A percentile compares a stretch with the other conserved stretches of the same genome.
Evolutionary conservation across 2,329 filamentous ascomycete species (phyloP).

Genomic region (Albifimbria verrucaria): DNA sequence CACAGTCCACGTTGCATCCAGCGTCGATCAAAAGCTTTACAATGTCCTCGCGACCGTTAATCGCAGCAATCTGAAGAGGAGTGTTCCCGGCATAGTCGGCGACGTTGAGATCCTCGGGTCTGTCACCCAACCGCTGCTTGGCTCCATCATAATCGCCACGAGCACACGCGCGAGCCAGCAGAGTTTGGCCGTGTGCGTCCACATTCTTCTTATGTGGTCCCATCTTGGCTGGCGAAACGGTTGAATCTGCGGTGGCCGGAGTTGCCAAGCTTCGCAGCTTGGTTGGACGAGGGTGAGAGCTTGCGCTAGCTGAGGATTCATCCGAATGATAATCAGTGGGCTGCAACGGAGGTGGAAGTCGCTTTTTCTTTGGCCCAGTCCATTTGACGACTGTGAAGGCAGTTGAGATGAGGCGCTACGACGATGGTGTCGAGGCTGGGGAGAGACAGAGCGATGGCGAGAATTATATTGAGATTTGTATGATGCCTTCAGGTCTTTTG

Average conservation of each 20-base stretch:
- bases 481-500: conserved; percentile 29
- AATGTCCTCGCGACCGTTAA: conserved; percentile 83
- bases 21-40: conserved; percentile 83
- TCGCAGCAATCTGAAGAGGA: conserved; percentile 85
- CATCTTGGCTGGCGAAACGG: conserved; percentile 66
- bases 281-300: conserved; percentile 56
- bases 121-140: conserved; percentile 69
- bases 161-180: conserved; percentile 85
- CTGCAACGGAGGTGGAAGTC: conserved; percentile 57
- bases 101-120: conserved; percentile 83
- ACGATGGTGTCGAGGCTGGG: conserved; percentile 55
- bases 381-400: conserved; percentile 51
- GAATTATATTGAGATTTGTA: conserved; percentile 28
- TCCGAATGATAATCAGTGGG: conserved; percentile 66
- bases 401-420: conserved; percentile 64
- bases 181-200: conserved; percentile 88
- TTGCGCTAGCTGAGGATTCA: conserved; percentile 60
- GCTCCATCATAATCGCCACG: conserved; percentile 78
- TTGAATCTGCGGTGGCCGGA: conserved; percentile 54
- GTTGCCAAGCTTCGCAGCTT: conserved; percentile 55
- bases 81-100: conserved; percentile 96
- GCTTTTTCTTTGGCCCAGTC: conserved; percentile 59
- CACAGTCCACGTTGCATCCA: conserved; percentile 78
- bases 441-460: conserved; percentile 53
- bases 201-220: conserved; percentile 78